Evolutionary conservation across 2,329 filamentous ascomycete species (phyloP).

Genomic region (Colletotrichum viniferum): DNA sequence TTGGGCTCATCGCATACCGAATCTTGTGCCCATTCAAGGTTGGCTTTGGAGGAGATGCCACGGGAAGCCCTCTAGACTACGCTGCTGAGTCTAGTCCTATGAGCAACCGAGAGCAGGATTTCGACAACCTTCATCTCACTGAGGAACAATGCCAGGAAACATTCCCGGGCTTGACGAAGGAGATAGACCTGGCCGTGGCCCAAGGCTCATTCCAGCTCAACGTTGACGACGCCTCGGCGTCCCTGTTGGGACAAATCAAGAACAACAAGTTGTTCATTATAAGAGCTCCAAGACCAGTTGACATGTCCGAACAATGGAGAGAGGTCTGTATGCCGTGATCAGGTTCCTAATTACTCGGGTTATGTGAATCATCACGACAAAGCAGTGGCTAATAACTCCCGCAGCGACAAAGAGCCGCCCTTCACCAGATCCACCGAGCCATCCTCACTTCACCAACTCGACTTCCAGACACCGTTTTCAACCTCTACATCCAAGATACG

Average conservation of each 20-base stretch:
- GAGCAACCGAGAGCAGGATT: neutral
- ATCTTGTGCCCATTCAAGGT: neutral
- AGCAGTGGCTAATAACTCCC: neutral
- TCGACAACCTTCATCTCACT: slow-evolving; percentile 42
- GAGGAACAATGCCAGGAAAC: slow-evolving; percentile 44
- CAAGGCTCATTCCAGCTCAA: slow-evolving; percentile 47
- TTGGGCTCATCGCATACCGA: neutral
- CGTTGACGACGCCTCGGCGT: slow-evolving; percentile 29
- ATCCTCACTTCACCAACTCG: slow-evolving; percentile 52
- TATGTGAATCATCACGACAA: neutral
- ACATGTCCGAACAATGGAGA: slow-evolving; percentile 49
- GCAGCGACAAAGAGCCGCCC: slow-evolving; percentile 52
- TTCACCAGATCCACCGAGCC: slow-evolving; percentile 59
- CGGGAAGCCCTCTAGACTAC: neutral
- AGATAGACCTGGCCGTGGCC: slow-evolving; percentile 49
- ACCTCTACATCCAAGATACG: slow-evolving; percentile 56
- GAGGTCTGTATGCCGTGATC: slow-evolving; percentile 27
- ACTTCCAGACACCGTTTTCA: slow-evolving; percentile 56
- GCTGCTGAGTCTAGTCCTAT: neutral
- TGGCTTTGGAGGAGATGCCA: neutral
- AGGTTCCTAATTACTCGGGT: neutral
- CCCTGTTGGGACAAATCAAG: slow-evolving; percentile 39
- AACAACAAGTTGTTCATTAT: slow-evolving; percentile 46
- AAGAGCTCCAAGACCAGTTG: slow-evolving; percentile 40
- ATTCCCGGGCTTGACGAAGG: slow-evolving; percentile 51